A percentile compares a stretch with the other conserved stretches of the same genome.
These are phyloP conservation scores for Lasiodiplodia sp. DNA, from an alignment of 2,329 filamentous ascomycete genomes.

Conservation along the genomic window DNA sequence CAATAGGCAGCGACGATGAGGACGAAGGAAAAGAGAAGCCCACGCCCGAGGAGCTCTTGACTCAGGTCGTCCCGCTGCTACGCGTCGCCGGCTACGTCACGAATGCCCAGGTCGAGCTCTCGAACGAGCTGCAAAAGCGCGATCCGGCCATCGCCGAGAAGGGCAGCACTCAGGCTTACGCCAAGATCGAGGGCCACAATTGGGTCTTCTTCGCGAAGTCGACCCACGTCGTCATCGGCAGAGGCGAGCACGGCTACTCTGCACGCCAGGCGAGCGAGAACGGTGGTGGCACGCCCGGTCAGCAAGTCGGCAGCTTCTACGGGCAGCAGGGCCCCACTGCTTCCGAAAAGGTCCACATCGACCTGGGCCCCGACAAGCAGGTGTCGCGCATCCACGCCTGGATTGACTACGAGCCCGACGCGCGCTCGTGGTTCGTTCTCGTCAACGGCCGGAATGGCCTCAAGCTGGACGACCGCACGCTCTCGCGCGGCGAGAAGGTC, in stretches of 20 bases:
- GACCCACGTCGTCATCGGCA: conserved; percentile 77
- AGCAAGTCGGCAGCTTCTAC: conserved; percentile 36
- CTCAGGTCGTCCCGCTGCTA: conserved; percentile 49
- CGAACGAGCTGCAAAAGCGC: conserved; percentile 55
- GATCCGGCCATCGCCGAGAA: conserved; percentile 48
- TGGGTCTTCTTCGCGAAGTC: conserved; percentile 87
- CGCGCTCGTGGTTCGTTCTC: conserved; percentile 76
- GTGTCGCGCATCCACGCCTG: conserved; percentile 59
- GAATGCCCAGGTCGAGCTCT: conserved; percentile 64
- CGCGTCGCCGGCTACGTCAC: conserved; percentile 57
- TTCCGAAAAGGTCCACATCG: conserved; percentile 73
- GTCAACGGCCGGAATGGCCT: conserved; percentile 93
- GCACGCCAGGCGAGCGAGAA: conserved; percentile 41
- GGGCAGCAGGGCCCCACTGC: conserved; percentile 34
- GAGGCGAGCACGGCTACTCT: conserved; percentile 50
- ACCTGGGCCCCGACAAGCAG: conserved; percentile 67
- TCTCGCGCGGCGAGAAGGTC: conserved; percentile 72
- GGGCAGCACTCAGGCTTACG: conserved; percentile 68
- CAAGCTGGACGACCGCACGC: conserved; percentile 75
- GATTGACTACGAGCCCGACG: conserved; percentile 54
- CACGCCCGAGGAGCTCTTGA: conserved; percentile 38
- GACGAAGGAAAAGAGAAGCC: conserved; percentile 47
- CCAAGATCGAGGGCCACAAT: conserved; percentile 80
- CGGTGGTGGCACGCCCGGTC: conserved; percentile 33
- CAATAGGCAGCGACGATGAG: conserved; percentile 50